phyloP scores from a whole-genome alignment of 257 asterid species.

The Solanum clarkiae region DNA sequence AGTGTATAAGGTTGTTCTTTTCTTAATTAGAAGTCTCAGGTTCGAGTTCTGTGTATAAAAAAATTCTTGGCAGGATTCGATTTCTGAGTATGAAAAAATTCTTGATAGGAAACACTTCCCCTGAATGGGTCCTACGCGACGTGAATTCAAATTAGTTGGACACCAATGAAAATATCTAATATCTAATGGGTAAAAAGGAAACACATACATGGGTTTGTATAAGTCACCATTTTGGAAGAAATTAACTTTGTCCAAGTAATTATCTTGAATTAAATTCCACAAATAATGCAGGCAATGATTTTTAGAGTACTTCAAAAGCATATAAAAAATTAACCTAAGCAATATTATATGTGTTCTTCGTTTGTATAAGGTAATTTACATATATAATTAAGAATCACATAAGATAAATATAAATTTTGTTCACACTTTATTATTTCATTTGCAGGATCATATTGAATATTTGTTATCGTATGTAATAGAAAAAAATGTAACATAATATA shows the following conservation, averaged over 20 bases:
- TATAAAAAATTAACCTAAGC: background rate
- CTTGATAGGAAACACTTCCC: too few relatives aligned
- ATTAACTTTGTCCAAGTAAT: background rate
- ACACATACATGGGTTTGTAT: too few relatives aligned
- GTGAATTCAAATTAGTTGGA: too few relatives aligned
- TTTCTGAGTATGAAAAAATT: too few relatives aligned
- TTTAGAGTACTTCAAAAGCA: background rate
- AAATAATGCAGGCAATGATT: background rate
- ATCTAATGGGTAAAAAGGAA: too few relatives aligned
- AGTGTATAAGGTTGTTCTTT: too few relatives aligned
- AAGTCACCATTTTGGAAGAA: background rate
- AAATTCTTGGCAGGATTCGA: too few relatives aligned
- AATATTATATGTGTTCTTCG: background rate
- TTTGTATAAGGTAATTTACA: background rate
- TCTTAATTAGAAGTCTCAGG: too few relatives aligned
- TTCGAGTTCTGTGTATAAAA: too few relatives aligned
- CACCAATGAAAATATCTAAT: too few relatives aligned
- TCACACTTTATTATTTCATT: background rate
- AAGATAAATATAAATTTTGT: background rate
- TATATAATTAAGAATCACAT: background rate
- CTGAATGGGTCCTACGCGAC: too few relatives aligned
- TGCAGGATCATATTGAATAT: background rate
- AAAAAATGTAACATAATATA: too few relatives aligned
- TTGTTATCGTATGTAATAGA: accelerated
- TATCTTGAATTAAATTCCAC: background rate